phyloP scores from a whole-genome alignment of 2,329 filamentous ascomycete genomes.

The Aureobasidium namibiae region DNA sequence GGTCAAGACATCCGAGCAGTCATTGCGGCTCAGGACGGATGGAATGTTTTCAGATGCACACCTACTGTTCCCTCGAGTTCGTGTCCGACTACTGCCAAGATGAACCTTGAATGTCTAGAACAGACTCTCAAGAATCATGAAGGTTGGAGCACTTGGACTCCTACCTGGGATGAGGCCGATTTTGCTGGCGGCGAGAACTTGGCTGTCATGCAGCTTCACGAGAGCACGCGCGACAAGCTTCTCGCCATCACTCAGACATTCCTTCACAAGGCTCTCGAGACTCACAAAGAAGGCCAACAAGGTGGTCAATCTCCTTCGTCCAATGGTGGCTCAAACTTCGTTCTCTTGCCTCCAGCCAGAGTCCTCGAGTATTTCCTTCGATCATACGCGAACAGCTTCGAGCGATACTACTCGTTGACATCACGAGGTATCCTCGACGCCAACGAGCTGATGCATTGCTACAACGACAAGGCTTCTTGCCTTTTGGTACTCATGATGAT shows the following conservation, averaged over 20 bases:
- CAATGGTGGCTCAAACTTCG: conserved; percentile 50
- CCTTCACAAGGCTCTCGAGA: conserved; percentile 61
- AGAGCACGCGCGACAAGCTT: conserved; percentile 57
- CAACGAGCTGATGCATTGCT: conserved; percentile 55
- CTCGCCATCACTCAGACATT: conserved; percentile 65
- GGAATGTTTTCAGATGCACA: conserved; percentile 46
- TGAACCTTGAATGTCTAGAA: conserved; percentile 45
- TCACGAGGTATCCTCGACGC: conserved; percentile 53
- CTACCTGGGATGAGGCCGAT: conserved; percentile 42
- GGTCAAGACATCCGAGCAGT: conserved; percentile 39
- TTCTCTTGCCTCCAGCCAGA: conserved; percentile 56
- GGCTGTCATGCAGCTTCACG: conserved; percentile 41
- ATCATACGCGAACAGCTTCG: conserved; percentile 58
- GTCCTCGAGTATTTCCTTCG: conserved; percentile 61
- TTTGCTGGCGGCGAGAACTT: conserved; percentile 39
- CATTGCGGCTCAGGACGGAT: conserved; percentile 43
- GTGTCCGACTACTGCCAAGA: conserved; percentile 42
- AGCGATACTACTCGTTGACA: conserved; percentile 58
- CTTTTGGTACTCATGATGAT: conserved; percentile 64
- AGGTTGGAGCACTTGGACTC: conserved; percentile 44
- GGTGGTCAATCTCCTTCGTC: conserved; percentile 37
- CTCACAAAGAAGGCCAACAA: conserved; percentile 44
- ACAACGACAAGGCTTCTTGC: conserved; percentile 57
- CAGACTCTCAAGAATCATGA: conserved; percentile 44
- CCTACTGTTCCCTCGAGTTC: conserved; percentile 40